phyloP scores from a whole-genome alignment of 306 rosid genomes.

The Rosa rugosa region DNA sequence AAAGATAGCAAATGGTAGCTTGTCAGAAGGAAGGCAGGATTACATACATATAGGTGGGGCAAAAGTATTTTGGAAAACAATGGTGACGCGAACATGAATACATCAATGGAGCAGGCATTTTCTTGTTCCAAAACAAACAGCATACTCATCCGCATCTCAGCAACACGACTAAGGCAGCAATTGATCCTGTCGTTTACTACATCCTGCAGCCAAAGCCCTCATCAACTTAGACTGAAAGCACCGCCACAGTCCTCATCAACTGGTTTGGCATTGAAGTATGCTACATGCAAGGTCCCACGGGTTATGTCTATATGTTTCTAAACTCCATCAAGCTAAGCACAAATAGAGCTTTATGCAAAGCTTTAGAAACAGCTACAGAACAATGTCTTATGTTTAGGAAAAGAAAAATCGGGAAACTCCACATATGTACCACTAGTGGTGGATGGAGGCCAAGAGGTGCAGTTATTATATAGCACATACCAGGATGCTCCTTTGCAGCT shows the following conservation, averaged over 20 bases:
- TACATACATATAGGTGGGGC: too few relatives aligned
- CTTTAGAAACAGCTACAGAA: background rate
- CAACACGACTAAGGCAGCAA: constrained; percentile 70
- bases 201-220: constrained; percentile 55
- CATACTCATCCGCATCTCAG: constrained; percentile 72
- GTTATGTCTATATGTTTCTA: too few relatives aligned
- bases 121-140: constrained; percentile 81
- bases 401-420: constrained; percentile 7
- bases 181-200: constrained; percentile 77
- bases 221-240: too few relatives aligned
- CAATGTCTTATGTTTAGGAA: background rate
- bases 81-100: background rate
- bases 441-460: constrained; percentile 93
- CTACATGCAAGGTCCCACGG: background rate
- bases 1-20: too few relatives aligned
- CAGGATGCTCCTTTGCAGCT: constrained; percentile 84
- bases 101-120: constrained; percentile 63
- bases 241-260: too few relatives aligned
- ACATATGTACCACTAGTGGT: constrained; percentile 64
- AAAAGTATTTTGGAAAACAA: too few relatives aligned
- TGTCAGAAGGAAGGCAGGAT: too few relatives aligned
- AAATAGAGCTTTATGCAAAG: constrained; percentile 1
- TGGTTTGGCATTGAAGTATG: too few relatives aligned
- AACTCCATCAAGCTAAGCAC: background rate
- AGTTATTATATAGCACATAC: constrained; percentile 61